Evolutionary conservation across 1,284 basidiomycete species (phyloP).

Genomic region (Puccinia triticina): DNA sequence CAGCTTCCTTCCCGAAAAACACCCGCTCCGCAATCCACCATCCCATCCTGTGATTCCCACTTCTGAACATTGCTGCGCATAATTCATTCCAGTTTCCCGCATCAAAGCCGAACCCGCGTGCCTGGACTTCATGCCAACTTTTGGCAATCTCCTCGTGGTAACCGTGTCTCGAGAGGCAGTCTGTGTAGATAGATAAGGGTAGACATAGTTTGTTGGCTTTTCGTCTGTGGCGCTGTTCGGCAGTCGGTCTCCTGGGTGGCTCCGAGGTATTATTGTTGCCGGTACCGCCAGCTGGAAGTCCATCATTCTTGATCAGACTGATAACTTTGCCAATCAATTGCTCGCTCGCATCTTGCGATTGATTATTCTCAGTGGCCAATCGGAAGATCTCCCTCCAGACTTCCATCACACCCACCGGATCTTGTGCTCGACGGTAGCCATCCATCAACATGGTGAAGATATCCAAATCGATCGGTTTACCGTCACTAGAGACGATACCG

Average conservation of each 20-base stretch:
- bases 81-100: slow-evolving; percentile 92
- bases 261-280: background rate
- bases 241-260: background rate
- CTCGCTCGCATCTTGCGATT: slow-evolving; percentile 33
- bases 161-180: slow-evolving; percentile 72
- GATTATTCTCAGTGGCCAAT: slow-evolving; percentile 61
- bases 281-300: slow-evolving; percentile 52
- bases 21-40: slow-evolving; percentile 44
- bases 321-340: slow-evolving; percentile 51
- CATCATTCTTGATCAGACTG: slow-evolving; percentile 52
- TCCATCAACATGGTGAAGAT: slow-evolving; percentile 74
- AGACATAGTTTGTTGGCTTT: slow-evolving; percentile 69
- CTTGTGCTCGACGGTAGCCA: slow-evolving; percentile 70
- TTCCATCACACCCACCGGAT: slow-evolving; percentile 67
- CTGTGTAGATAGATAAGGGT: slow-evolving; percentile 82
- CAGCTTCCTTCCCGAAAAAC: slow-evolving; percentile 29
- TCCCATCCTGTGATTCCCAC: slow-evolving; percentile 41
- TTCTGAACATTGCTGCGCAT: slow-evolving; percentile 73
- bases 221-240: slow-evolving; percentile 52
- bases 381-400: slow-evolving; percentile 75
- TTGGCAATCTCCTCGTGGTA: slow-evolving; percentile 69
- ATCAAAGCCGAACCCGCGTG: slow-evolving; percentile 79
- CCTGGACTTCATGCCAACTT: slow-evolving; percentile 71
- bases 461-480: slow-evolving; percentile 68
- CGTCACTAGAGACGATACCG: slow-evolving; percentile 54